Percentiles rank a stretch among this genome's conserved stretches.
Evolutionary conservation across 1,284 basidiomycete species (phyloP).

Genomic region (Mycosarcoma maydis): DNA sequence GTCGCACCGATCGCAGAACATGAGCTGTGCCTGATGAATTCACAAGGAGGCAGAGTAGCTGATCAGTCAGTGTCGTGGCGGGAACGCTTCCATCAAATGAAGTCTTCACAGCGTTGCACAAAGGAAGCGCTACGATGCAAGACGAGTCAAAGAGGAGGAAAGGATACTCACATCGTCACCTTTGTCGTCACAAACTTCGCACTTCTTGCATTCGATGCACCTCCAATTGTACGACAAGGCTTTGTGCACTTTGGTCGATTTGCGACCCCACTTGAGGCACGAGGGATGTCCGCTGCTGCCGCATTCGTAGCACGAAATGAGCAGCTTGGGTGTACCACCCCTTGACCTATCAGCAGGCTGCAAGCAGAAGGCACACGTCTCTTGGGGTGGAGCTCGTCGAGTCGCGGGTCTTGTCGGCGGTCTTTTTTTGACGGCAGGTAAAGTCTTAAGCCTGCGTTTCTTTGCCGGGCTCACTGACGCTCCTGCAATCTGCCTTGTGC

Average conservation of each 20-base stretch:
- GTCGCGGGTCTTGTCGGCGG: neutral
- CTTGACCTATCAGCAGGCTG: constrained; percentile 37
- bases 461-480: constrained; percentile 18
- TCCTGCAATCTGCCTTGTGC: constrained; percentile 6
- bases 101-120: constrained; percentile 9
- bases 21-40: constrained; percentile 75
- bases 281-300: constrained; percentile 65
- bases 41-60: neutral
- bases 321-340: constrained; percentile 48
- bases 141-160: neutral
- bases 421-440: constrained; percentile 8
- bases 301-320: constrained; percentile 66
- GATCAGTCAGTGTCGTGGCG: constrained; percentile 4
- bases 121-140: neutral
- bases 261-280: constrained; percentile 62
- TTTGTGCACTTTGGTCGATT: constrained; percentile 70
- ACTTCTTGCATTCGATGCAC: constrained; percentile 92
- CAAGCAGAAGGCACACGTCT: constrained; percentile 65
- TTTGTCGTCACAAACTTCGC: constrained; percentile 85
- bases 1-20: constrained; percentile 95
- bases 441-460: constrained; percentile 32
- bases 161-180: constrained; percentile 82
- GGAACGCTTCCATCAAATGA: constrained; percentile 7
- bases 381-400: constrained; percentile 23
- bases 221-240: constrained; percentile 78